Base-by-base conservation (phyloP, 2,329 filamentous ascomycete genomes). In the Botrytis fabae region DNA sequence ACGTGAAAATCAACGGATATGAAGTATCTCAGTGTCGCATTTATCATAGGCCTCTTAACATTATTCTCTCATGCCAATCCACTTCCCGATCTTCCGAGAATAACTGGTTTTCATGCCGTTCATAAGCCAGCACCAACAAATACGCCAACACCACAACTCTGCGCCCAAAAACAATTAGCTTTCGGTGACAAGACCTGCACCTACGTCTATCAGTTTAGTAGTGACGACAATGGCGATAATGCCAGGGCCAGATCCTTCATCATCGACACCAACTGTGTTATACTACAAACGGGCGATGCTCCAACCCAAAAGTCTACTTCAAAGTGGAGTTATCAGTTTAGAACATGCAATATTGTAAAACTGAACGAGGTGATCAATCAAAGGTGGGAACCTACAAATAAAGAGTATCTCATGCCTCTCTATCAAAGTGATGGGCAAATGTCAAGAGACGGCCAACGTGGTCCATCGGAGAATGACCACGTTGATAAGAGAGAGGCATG, bases 361-460 rank as follows among this genome's bases (percentile, higher is more conserved):
- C 25, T 68, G 35, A 68, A 68, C 8, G 25, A 54, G 9, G 64
- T 68, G 3, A 25, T 68, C 7, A 12, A 22, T 5, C 35, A 54
- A 22, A 68, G 14, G 2, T 68, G 64, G 64, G 16, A 10, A 2
- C 25, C 64, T 28, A 57, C 46, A 4, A 40, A 54, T 57, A 0
- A 7, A 32, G 25, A 68, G 6, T 68, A 68, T 25, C 40, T 54
- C 25, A 68, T 68, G 64, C 64, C 64, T 54, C 64, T 68, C 28
- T 68, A 68, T 25, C 64, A 68, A 35, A 42, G 25, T 6, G 35
- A 57, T 22, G 48, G 25, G 16, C 44, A n/a, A 4, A 1, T 9
- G 5, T 18, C 2, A 35, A 51, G 2, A 22, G 18, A n/a, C 25
- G 5, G 8, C 4, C 35, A 54, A n/a, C 35, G 16, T 22, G 64